These are phyloP conservation scores for Ceratocystis albifundus DNA, from an alignment of 2,329 filamentous ascomycete species.

Conservation along the genomic window DNA sequence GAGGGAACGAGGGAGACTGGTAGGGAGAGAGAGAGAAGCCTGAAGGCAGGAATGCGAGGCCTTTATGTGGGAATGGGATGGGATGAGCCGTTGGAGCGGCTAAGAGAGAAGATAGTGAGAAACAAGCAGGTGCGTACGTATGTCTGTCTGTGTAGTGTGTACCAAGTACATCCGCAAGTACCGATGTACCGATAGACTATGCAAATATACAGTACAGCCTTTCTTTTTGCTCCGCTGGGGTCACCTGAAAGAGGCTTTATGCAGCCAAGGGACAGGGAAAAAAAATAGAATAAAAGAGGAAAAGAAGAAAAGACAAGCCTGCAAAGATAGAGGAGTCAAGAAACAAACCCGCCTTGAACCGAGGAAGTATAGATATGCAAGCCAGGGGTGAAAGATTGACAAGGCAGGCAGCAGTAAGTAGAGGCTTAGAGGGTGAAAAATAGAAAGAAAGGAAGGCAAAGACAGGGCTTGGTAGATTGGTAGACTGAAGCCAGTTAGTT, in stretches of 20 bases:
- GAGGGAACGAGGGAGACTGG: neutral
- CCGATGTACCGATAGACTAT: neutral
- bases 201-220: conserved; percentile 1
- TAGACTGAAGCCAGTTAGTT: neutral
- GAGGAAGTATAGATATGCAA: conserved; percentile 5
- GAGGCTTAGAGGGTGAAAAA: conserved; percentile 25
- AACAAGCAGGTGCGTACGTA: neutral
- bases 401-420: neutral
- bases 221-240: neutral
- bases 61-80: conserved; percentile 13
- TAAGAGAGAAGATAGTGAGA: neutral
- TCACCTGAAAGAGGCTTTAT: conserved; percentile 11
- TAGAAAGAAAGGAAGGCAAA: conserved; percentile 20
- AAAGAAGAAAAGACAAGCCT: neutral
- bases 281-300: conserved; percentile 5
- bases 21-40: neutral
- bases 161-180: neutral
- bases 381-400: conserved; percentile 20
- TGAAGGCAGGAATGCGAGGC: conserved; percentile 6
- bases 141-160: neutral
- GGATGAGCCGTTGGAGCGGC: neutral
- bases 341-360: conserved; percentile 20
- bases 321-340: neutral
- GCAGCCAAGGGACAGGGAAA: neutral
- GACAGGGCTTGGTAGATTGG: neutral